phyloP scores from a whole-genome alignment of 176 grass and related monocot genomes.

The Carex pumila region DNA sequence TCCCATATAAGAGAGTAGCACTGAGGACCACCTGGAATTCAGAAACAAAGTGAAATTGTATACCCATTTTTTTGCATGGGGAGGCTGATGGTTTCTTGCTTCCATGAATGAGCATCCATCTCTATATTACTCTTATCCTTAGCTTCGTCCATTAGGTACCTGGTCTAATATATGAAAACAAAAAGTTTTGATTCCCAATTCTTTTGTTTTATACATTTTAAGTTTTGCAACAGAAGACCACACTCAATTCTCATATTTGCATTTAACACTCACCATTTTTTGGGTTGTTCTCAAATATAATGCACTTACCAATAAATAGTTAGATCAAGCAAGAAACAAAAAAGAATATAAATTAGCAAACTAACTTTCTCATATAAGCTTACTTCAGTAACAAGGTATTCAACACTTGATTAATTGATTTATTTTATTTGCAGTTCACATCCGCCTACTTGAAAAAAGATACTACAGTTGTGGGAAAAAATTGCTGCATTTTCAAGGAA shows the following conservation, averaged over 20 bases:
- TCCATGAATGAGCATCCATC: slow-evolving; percentile 41
- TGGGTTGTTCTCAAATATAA: background rate
- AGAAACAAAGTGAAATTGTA: slow-evolving; percentile 5
- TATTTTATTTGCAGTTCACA: background rate
- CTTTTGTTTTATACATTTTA: background rate
- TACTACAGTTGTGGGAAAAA: background rate
- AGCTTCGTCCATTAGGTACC: slow-evolving; percentile 63
- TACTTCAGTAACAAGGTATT: background rate
- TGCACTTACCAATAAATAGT: background rate
- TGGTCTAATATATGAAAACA: slow-evolving; percentile 34
- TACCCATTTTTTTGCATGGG: slow-evolving; percentile 62
- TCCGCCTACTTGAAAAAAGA: background rate
- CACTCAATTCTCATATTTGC: background rate
- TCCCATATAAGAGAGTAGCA: background rate
- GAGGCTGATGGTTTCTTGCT: slow-evolving; percentile 15
- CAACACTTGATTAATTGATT: background rate
- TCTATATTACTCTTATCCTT: slow-evolving; percentile 63
- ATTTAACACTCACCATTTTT: background rate
- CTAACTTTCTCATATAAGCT: background rate
- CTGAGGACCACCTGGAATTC: background rate
- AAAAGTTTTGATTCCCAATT: slow-evolving; percentile 1
- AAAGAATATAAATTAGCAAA: background rate
- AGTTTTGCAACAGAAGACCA: background rate
- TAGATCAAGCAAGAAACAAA: background rate
- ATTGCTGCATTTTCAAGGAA: background rate